A percentile compares a stretch with the other conserved stretches of the same genome.
These are phyloP conservation scores for Emericellopsis terricola DNA, from an alignment of 495 filamentous ascomycete genomes.

Conservation along the genomic window DNA sequence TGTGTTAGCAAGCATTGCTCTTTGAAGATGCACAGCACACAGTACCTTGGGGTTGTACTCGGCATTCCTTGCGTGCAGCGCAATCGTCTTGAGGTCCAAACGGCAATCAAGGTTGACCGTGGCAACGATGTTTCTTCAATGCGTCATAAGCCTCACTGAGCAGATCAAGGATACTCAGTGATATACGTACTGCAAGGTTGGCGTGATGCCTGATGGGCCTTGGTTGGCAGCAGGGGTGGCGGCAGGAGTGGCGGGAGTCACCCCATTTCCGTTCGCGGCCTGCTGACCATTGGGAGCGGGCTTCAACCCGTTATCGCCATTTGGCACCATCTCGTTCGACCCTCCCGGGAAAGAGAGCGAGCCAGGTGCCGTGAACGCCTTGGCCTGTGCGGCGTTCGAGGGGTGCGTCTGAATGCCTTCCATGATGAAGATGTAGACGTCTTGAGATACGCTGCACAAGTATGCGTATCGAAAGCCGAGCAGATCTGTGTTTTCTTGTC, in stretches of 20 bases:
- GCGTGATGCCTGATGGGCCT: constrained; percentile 80
- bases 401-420: constrained; percentile 82
- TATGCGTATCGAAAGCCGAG: constrained; percentile 3
- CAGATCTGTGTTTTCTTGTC: constrained; percentile 6
- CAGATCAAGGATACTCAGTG: constrained; percentile 10
- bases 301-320: constrained; percentile 35
- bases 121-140: constrained; percentile 95
- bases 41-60: constrained; percentile 95
- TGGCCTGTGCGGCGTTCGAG: constrained; percentile 70
- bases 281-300: constrained; percentile 39
- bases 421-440: constrained; percentile 33
- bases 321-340: constrained; percentile 63
- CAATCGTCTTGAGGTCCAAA: constrained; percentile 97
- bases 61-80: constrained; percentile 92
- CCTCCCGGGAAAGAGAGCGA: constrained; percentile 83
- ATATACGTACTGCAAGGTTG: constrained; percentile 92
- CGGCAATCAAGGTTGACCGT: constrained; percentile 98
- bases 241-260: constrained; percentile 89
- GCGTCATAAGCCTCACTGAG: constrained; percentile 41
- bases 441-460: too few species aligned
- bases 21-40: constrained; percentile 19
- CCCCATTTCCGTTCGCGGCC: constrained; percentile 51
- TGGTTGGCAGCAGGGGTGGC: constrained; percentile 70
- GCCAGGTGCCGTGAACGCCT: constrained; percentile 75
- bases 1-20: constrained; percentile 24